Evolutionary conservation across 1,284 basidiomycete species (phyloP).

Genomic region (Agaricales sp.): DNA sequence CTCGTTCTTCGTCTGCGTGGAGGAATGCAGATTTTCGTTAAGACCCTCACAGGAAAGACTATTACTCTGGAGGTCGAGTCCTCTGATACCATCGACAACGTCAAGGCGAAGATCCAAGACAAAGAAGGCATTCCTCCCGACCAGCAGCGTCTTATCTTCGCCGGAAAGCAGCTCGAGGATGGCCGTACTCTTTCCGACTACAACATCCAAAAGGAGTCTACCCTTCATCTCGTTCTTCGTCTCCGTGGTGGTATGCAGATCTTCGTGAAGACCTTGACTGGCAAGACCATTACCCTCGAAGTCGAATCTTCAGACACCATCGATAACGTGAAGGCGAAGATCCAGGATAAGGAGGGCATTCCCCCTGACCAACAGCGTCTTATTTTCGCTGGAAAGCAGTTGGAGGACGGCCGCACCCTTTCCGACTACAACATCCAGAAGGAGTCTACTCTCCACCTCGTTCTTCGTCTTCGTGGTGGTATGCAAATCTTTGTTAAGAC

Average conservation of each 20-base stretch:
- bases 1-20: conserved; percentile 27
- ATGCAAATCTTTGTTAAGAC: conserved; percentile 72
- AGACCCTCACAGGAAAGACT: conserved; percentile 81
- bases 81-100: conserved; percentile 83
- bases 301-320: conserved; percentile 88
- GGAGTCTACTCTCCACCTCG: conserved; percentile 62
- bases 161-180: conserved; percentile 82
- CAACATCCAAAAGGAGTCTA: conserved; percentile 73
- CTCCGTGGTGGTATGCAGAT: conserved; percentile 88
- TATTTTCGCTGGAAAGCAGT: conserved; percentile 81
- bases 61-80: conserved; percentile 88
- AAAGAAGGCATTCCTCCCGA: conserved; percentile 51
- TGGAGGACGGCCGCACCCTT: conserved; percentile 76
- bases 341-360: conserved; percentile 75
- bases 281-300: conserved; percentile 93
- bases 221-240: conserved; percentile 79
- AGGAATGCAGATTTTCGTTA: conserved; percentile 79
- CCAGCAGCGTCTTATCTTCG: conserved; percentile 76
- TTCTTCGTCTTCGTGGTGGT: conserved; percentile 58
- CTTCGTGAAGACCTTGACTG: conserved; percentile 83
- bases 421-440: conserved; percentile 77
- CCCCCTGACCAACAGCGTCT: conserved; percentile 75
- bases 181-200: conserved; percentile 77
- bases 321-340: conserved; percentile 81
- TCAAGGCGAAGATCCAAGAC: conserved; percentile 72